phyloP scores from a whole-genome alignment of 2,329 filamentous ascomycete species.

The Fusarium chlamydosporum region DNA sequence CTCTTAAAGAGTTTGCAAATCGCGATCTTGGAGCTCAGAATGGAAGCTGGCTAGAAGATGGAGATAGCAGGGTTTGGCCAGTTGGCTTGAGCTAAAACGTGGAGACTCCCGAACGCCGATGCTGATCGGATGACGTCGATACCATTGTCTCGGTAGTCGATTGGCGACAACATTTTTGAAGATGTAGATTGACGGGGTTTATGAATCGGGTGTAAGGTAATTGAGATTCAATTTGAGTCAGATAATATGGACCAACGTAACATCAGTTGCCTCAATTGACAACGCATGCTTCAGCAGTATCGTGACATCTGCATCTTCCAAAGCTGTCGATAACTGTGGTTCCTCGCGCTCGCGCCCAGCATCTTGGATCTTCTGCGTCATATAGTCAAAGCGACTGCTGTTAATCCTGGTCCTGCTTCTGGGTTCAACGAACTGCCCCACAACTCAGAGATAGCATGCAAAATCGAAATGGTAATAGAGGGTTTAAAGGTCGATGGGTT shows the following conservation, averaged over 20 bases:
- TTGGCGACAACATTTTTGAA: conserved; percentile 3
- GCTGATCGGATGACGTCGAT: conserved; percentile 30
- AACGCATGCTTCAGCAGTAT: conserved; percentile 28
- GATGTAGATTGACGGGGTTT: background rate
- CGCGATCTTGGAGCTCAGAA: conserved; percentile 20
- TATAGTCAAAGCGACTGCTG: conserved; percentile 35
- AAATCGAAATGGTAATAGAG: conserved; percentile 40
- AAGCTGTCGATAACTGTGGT: conserved; percentile 35
- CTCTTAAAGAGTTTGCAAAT: conserved; percentile 5
- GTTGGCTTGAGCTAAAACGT: conserved; percentile 8
- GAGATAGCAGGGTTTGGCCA: conserved; percentile 11
- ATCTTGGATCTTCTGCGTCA: conserved; percentile 46
- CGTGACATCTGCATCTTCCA: conserved; percentile 46
- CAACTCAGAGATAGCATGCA: conserved; percentile 43
- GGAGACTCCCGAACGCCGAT: conserved; percentile 8
- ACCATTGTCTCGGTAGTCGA: conserved; percentile 2
- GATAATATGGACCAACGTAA: background rate
- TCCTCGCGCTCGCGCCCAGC: conserved; percentile 24
- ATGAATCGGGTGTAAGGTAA: background rate
- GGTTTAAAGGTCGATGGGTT: conserved; percentile 30
- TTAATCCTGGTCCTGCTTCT: conserved; percentile 47
- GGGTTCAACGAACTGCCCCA: conserved; percentile 46
- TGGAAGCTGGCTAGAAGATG: conserved; percentile 21
- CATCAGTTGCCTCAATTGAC: background rate
- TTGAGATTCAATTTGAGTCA: background rate